Conservation (phyloP, 1,139 yeast species). For the Yamadazyma siamensis region DNA sequence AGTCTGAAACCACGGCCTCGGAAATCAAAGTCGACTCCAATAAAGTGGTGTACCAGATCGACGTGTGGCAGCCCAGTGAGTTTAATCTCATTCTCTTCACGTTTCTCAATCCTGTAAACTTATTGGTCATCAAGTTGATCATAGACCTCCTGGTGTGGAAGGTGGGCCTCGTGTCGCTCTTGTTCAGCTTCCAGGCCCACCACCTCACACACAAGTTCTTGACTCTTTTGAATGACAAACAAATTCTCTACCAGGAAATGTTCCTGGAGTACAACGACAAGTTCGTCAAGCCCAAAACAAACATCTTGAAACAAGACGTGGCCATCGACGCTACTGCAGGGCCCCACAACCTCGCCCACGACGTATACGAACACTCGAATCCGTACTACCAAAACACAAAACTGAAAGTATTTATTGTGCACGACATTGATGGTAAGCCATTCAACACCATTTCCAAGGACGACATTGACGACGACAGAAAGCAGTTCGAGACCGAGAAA, state of each 20-base stretch:
- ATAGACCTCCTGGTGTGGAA: conserved; percentile 34
- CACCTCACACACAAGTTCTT: conserved; percentile 45
- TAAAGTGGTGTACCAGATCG: conserved; percentile 49
- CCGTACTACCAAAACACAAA: conserved; percentile 22
- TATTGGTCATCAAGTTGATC: conserved; percentile 34
- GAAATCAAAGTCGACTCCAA: conserved; percentile 16
- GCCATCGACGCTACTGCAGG: conserved; percentile 55
- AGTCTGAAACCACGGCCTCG: conserved; percentile 10
- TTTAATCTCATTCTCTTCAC: conserved; percentile 46
- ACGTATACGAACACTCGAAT: conserved; percentile 21
- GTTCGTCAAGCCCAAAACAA: conserved; percentile 59
- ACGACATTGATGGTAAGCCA: conserved; percentile 41
- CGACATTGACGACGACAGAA: conserved; percentile 11
- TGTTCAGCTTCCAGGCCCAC: conserved; percentile 39
- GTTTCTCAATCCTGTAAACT: conserved; percentile 56
- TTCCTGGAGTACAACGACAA: conserved; percentile 63
- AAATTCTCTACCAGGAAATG: conserved; percentile 57
- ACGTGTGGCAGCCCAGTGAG: conserved; percentile 58
- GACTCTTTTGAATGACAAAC: conserved; percentile 53
- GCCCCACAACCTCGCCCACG: conserved; percentile 33
- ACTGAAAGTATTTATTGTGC: conserved; percentile 45
- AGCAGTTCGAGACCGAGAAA: conserved; percentile 13
- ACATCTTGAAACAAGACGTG: conserved; percentile 57
- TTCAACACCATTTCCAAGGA: conserved; percentile 11
- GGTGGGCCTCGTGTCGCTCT: conserved; percentile 30